phyloP scores from a whole-genome alignment of 257 asterid genomes.

The Nicotiana tomentosiformis region DNA sequence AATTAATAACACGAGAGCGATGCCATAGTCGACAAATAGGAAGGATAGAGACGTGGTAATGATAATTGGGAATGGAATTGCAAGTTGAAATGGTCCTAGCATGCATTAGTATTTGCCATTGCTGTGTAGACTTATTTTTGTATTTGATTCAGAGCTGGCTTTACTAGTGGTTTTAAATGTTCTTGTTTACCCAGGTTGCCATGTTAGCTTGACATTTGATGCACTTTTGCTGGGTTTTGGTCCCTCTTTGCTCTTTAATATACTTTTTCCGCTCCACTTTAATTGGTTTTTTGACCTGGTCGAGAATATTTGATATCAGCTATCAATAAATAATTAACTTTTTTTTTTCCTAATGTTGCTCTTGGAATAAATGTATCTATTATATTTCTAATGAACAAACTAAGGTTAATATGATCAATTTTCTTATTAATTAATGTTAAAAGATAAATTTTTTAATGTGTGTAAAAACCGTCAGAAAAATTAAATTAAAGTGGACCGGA shows the following conservation, averaged over 20 bases:
- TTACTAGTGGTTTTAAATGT: not conserved
- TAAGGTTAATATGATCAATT: no score
- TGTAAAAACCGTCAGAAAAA: no score
- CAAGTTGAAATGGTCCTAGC: constrained; percentile 4
- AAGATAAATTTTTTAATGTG: no score
- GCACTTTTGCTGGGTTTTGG: constrained; percentile 2
- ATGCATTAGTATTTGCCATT: not conserved
- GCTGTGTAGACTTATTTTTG: not conserved
- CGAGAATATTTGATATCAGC: no score
- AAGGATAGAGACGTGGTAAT: not conserved
- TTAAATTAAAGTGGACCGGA: no score
- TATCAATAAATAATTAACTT: no score
- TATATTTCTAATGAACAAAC: no score
- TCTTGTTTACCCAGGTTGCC: not conserved
- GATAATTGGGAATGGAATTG: constrained; percentile 5
- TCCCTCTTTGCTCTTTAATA: not conserved
- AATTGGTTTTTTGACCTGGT: no score
- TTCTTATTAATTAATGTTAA: no score
- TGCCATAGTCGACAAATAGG: not conserved
- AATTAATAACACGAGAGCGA: not conserved
- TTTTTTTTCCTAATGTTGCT: no score
- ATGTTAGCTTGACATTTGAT: not conserved
- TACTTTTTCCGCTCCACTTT: no score
- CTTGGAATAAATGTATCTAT: no score
- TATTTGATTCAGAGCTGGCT: not conserved